phyloP scores from a whole-genome alignment of 441 rosid genomes.

The Euphorbia celastroides region DNA sequence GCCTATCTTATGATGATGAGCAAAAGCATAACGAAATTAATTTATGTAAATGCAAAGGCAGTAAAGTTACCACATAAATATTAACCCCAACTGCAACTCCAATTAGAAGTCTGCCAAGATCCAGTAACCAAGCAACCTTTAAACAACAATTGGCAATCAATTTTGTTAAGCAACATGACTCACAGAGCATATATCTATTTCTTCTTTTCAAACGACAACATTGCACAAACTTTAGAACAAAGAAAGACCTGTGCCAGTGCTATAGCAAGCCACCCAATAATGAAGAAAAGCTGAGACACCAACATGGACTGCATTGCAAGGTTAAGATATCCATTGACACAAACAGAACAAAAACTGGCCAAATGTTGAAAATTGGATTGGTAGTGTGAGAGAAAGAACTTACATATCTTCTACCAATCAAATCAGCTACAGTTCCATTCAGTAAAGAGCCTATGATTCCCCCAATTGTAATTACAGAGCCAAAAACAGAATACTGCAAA shows the following conservation, averaged over 20 bases:
- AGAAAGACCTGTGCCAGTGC: constrained; percentile 39
- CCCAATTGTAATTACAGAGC: constrained; percentile 36
- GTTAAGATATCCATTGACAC: not conserved
- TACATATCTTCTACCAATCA: constrained; percentile 34
- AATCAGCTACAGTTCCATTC: constrained; percentile 31
- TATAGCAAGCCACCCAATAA: constrained; percentile 51
- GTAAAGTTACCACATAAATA: constrained; percentile 44
- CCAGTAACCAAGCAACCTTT: constrained; percentile 49
- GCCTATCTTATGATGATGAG: not conserved
- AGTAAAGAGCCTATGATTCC: constrained; percentile 37
- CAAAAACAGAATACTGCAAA: constrained; percentile 39
- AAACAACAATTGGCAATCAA: not conserved
- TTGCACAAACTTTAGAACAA: not conserved
- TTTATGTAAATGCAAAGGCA: not conserved
- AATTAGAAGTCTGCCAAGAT: constrained; percentile 47
- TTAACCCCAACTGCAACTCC: constrained; percentile 54
- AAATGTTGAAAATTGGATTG: not conserved
- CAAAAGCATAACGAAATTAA: not conserved
- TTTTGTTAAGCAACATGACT: not conserved
- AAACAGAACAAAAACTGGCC: not conserved
- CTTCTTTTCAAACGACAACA: not conserved
- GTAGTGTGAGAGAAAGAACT: not conserved
- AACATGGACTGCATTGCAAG: constrained; percentile 45
- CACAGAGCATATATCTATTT: too few species aligned
- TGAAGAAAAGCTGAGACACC: constrained; percentile 45